Base-by-base conservation (phyloP, 305 asterid genomes). In the Fraxinus sp. region DNA sequence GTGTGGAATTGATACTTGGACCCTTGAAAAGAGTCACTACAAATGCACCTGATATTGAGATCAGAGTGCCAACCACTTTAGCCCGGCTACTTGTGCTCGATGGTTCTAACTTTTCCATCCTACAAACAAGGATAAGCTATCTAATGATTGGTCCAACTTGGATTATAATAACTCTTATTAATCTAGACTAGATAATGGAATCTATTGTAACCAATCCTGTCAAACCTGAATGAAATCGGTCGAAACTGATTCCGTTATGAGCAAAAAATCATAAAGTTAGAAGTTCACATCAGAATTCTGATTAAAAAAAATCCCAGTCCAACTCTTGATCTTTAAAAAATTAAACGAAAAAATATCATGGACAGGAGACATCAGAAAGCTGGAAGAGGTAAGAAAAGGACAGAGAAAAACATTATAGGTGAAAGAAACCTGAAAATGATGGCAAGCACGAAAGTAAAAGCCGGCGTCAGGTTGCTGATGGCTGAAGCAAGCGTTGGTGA, bases 401-500 rank as follows among this genome's bases (percentile, higher is more conserved):
- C 62, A 24, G 22, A 26, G 32, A 7, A 33, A 78, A 52, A 55
- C 36, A n/a, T 9, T 68, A 79, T 52, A 33, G 20, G 28, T 35
- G 39, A 62, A 68, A n/a, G 14, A 24, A 59, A 93, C 98, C 97
- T 91, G 97, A 92, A 92, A 84, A 93, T 86, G 90, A 94, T 52
- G 26, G 99, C 99, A 16, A 95, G 91, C 32, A 89, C 84, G 85
- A 95, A 95, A 66, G 99, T 94, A 73, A 94, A 91, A n/a, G 99
- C 99, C 70, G 99, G 99, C 36, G 91, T 88, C 3, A 95, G 93
- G 84, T 92, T 95, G 92, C 98, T 92, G 90, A 95, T 95, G 79
- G 99, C 98, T 16, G 98, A 95, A 59, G 99, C 97, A 37, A 94
- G 93, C 64, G 98, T 95, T 49, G 98, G 98, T 78, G 98, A 94